Conservation (phyloP, 345 rosid genomes). For the Turritis glabra region DNA sequence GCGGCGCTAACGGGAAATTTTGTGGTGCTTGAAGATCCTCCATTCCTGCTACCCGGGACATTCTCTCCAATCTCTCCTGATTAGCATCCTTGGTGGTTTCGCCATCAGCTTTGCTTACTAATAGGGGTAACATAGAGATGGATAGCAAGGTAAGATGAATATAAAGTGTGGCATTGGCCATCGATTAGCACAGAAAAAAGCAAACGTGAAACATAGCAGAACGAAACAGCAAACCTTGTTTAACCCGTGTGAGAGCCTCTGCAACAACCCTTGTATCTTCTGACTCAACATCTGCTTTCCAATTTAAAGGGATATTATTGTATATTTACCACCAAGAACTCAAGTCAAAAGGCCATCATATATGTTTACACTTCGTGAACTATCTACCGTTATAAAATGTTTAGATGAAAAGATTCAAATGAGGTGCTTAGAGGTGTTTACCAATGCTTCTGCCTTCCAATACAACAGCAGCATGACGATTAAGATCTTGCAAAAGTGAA, state of each 20-base stretch:
- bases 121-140: slow-evolving; percentile 23
- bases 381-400: neutral
- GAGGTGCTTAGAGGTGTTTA: slow-evolving; percentile 30
- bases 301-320: slow-evolving; percentile 27
- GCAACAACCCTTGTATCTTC: slow-evolving; percentile 81
- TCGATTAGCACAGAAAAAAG: neutral
- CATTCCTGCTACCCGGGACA: slow-evolving; percentile 62
- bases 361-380: slow-evolving; percentile 11
- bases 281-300: slow-evolving; percentile 60
- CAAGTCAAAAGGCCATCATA: neutral
- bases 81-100: slow-evolving; percentile 49
- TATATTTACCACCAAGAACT: slow-evolving; percentile 8
- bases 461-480: slow-evolving; percentile 90
- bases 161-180: slow-evolving; percentile 10
- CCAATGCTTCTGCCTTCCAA: slow-evolving; percentile 86
- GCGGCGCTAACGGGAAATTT: slow-evolving; percentile 63
- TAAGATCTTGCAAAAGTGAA: slow-evolving; percentile 77
- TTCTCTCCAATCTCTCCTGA: slow-evolving; percentile 52
- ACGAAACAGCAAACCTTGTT: slow-evolving; percentile 55
- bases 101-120: slow-evolving; percentile 44
- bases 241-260: slow-evolving; percentile 80
- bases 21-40: slow-evolving; percentile 81
- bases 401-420: neutral
- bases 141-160: slow-evolving; percentile 11
- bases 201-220: slow-evolving; percentile 15